These are phyloP conservation scores for Theobroma grandiflorum DNA, from an alignment of 441 rosid genomes.

Conservation along the genomic window DNA sequence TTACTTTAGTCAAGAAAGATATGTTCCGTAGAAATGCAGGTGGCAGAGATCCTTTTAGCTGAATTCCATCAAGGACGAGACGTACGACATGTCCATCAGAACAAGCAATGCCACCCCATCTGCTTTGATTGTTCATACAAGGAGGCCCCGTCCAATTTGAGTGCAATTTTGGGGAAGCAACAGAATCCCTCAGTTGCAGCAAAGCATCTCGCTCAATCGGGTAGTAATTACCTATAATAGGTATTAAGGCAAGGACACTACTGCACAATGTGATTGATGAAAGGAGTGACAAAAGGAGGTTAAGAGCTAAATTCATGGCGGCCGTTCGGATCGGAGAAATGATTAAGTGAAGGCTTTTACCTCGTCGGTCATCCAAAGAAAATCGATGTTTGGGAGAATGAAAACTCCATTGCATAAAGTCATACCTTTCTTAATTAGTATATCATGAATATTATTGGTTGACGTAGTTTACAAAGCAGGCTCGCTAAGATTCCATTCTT, in stretches of 20 bases:
- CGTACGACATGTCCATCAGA: slow-evolving; percentile 49
- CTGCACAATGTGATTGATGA: neutral
- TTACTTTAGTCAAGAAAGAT: slow-evolving; percentile 49
- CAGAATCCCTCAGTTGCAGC: slow-evolving; percentile 49
- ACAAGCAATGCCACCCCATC: slow-evolving; percentile 62
- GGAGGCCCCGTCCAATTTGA: slow-evolving; percentile 63
- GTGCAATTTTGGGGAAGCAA: slow-evolving; percentile 42
- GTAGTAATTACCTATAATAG: slow-evolving; percentile 23
- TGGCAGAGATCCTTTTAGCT: slow-evolving; percentile 54
- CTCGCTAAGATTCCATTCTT: slow-evolving; percentile 2
- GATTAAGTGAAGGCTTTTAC: too few species aligned
- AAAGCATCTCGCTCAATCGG: slow-evolving; percentile 47
- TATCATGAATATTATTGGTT: slow-evolving; percentile 24
- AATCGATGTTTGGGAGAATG: neutral
- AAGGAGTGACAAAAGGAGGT: neutral
- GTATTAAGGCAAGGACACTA: slow-evolving; percentile 16
- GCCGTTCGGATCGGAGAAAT: too few species aligned
- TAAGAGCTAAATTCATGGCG: slow-evolving; percentile 31
- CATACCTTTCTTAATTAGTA: slow-evolving; percentile 9
- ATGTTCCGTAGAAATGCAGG: slow-evolving; percentile 43
- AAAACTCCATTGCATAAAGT: neutral
- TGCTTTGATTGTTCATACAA: slow-evolving; percentile 41
- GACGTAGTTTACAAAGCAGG: slow-evolving; percentile 40
- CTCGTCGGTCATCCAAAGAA: neutral
- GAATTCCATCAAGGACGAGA: slow-evolving; percentile 55